A percentile compares a stretch with the other conserved stretches of the same genome.
Conservation (phyloP, 495 filamentous ascomycete species). For the Rostrohypoxylon terebratum region DNA sequence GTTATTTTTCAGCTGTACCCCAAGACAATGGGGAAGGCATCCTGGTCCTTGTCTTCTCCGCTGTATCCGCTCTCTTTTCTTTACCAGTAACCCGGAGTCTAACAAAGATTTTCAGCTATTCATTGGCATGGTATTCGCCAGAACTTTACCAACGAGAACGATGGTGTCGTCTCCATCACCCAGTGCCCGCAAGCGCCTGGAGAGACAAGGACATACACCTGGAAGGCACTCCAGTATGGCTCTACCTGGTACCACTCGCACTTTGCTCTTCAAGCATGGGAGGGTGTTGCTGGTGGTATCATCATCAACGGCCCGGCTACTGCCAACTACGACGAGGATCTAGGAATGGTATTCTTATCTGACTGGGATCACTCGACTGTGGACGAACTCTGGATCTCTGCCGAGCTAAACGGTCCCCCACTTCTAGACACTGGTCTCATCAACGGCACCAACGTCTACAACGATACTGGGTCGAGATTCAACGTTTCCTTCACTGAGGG, state of each 20-base stretch:
- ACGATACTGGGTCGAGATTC: conserved; percentile 54
- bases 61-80: background rate
- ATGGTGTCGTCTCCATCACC: conserved; percentile 61
- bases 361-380: conserved; percentile 62
- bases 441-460: conserved; percentile 62
- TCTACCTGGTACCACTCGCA: conserved; percentile 74
- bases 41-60: background rate
- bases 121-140: conserved; percentile 68
- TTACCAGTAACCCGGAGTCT: background rate
- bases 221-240: conserved; percentile 66
- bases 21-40: background rate
- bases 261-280: conserved; percentile 65
- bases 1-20: background rate
- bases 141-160: conserved; percentile 52
- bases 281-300: conserved; percentile 63
- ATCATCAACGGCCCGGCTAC: conserved; percentile 62
- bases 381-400: conserved; percentile 51
- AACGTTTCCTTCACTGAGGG: conserved; percentile 57
- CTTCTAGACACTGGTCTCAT: conserved; percentile 61
- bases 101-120: conserved; percentile 42
- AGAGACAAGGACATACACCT: conserved; percentile 63
- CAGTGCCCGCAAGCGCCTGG: conserved; percentile 64
- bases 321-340: conserved; percentile 64
- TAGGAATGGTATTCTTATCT: conserved; percentile 60
- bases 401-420: conserved; percentile 55